Evolutionary conservation across 176 grass and related monocot genomes (phyloP).

Genomic region (Carex littledalei): DNA sequence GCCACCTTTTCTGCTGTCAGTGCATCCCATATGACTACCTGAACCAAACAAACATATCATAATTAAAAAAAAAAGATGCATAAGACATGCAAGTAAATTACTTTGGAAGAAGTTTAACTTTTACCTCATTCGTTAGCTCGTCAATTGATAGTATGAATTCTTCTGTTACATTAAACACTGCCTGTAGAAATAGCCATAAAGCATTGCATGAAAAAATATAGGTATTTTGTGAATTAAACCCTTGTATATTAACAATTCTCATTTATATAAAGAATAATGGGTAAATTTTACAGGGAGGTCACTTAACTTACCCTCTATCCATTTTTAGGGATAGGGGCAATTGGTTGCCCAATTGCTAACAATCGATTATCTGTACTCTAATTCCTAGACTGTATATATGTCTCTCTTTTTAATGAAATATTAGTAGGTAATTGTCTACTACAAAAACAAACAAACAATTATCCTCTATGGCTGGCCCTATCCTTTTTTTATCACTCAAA

Average conservation of each 20-base stretch:
- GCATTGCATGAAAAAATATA: slow-evolving; percentile 13
- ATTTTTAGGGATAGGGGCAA: too few relatives aligned
- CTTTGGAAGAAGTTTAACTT: slow-evolving; percentile 2
- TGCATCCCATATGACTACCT: slow-evolving; percentile 86
- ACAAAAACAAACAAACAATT: too few relatives aligned
- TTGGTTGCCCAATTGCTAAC: too few relatives aligned
- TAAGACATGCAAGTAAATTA: neutral
- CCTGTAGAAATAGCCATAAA: slow-evolving; percentile 40
- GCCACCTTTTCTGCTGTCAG: slow-evolving; percentile 67
- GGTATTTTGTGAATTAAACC: neutral
- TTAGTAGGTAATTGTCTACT: too few relatives aligned
- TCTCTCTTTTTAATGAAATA: too few relatives aligned
- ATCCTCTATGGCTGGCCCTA: neutral
- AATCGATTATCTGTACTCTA: too few relatives aligned
- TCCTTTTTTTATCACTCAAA: neutral
- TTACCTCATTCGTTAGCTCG: slow-evolving; percentile 77
- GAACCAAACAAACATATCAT: neutral
- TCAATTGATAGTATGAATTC: slow-evolving; percentile 82
- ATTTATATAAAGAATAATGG: slow-evolving; percentile 14
- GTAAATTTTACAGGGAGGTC: neutral
- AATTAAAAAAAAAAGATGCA: neutral
- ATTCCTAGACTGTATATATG: too few relatives aligned
- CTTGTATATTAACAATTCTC: neutral
- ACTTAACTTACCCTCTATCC: neutral
- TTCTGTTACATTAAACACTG: slow-evolving; percentile 73